Evolutionary conservation across 805 yeast species (phyloP).

Genomic region (Candida germanica): DNA sequence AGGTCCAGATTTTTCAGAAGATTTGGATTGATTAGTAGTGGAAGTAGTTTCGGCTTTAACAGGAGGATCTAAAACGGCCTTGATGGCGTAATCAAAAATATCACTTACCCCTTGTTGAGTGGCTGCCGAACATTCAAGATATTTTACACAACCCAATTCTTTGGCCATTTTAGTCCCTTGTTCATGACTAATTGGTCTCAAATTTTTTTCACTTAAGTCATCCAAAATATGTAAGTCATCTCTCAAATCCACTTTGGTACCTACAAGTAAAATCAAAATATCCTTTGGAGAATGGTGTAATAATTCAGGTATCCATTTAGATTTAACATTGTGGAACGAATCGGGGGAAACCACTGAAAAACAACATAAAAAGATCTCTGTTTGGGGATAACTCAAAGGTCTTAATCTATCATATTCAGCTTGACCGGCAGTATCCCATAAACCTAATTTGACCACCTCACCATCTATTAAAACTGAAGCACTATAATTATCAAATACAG

Average conservation of each 20-base stretch:
- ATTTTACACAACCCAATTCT: conserved; percentile 68
- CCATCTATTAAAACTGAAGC: conserved; percentile 82
- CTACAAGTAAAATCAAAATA: conserved; percentile 68
- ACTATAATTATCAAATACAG: conserved; percentile 89
- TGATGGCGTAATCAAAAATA: conserved; percentile 80
- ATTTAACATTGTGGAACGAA: conserved; percentile 74
- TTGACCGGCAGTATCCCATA: conserved; percentile 97
- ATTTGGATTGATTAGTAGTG: conserved; percentile 10
- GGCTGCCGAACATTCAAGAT: conserved; percentile 87
- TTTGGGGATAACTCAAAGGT: conserved; percentile 88
- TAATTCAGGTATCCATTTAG: conserved; percentile 79
- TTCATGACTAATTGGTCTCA: conserved; percentile 55
- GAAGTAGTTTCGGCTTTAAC: conserved; percentile 14
- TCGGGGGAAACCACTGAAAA: conserved; percentile 81
- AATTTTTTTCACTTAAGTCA: conserved; percentile 59
- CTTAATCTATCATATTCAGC: conserved; percentile 86
- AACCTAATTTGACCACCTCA: conserved; percentile 77
- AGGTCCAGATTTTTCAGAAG: conserved; percentile 4
- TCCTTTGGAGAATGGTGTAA: conserved; percentile 77
- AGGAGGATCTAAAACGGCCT: conserved; percentile 60
- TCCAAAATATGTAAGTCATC: conserved; percentile 76
- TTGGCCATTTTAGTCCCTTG: conserved; percentile 69
- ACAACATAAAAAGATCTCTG: conserved; percentile 83
- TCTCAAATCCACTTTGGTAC: conserved; percentile 85
- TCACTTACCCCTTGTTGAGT: conserved; percentile 84